Evolutionary conservation across 1,284 basidiomycete genomes (phyloP).

Genomic region (Cutaneotrichosporon cavernicola): DNA sequence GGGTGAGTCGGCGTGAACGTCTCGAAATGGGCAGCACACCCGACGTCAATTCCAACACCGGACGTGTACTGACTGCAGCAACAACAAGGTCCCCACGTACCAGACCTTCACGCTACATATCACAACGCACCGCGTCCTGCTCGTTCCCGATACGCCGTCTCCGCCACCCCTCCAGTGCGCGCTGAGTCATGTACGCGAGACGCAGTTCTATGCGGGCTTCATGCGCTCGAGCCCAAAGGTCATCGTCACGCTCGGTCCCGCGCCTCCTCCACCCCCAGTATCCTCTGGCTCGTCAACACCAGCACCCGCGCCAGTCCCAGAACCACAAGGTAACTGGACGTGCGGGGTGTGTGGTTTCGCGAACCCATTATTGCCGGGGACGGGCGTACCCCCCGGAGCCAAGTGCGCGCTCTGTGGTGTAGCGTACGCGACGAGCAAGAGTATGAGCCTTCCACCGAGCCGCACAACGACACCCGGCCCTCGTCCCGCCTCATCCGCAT

Average conservation of each 20-base stretch:
- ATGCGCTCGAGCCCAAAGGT: slow-evolving; percentile 88
- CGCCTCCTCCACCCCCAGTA: background rate
- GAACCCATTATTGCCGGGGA: slow-evolving; percentile 60
- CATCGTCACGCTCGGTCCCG: slow-evolving; percentile 58
- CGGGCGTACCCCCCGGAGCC: slow-evolving; percentile 55
- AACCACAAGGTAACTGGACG: slow-evolving; percentile 60
- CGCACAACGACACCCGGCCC: slow-evolving; percentile 16
- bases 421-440: slow-evolving; percentile 24
- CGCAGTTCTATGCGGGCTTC: slow-evolving; percentile 88
- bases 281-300: background rate
- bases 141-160: slow-evolving; percentile 55
- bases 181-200: slow-evolving; percentile 68
- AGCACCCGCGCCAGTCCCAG: background rate
- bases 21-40: too few relatives aligned
- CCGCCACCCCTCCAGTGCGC: slow-evolving; percentile 57
- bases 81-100: slow-evolving; percentile 67
- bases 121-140: slow-evolving; percentile 70
- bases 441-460: slow-evolving; percentile 15
- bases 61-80: slow-evolving; percentile 55
- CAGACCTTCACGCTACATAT: slow-evolving; percentile 70
- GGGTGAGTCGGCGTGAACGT: slow-evolving; percentile 60
- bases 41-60: too few relatives aligned
- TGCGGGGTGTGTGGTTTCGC: slow-evolving; percentile 81
- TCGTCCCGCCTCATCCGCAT: background rate
- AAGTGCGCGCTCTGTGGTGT: slow-evolving; percentile 70